Conservation (phyloP, 805 yeast species). For the Zygoascus ofunaensis region DNA sequence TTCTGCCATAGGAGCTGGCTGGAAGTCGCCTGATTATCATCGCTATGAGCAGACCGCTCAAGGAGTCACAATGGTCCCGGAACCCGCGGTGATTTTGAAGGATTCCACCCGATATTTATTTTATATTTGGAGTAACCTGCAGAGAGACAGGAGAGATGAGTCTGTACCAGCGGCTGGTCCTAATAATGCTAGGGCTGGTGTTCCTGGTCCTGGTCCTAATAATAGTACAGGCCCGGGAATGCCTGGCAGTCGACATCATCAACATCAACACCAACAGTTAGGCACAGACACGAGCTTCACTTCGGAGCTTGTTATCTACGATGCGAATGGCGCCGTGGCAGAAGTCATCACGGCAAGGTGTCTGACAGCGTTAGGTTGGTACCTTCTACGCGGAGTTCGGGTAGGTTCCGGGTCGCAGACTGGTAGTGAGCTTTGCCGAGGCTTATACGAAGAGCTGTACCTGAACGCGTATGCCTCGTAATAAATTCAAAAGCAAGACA, state of each 20-base stretch:
- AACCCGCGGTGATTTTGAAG: conserved; percentile 18
- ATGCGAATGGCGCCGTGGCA: neutral
- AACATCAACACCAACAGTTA: neutral
- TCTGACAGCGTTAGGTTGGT: neutral
- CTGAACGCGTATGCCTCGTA: too few relatives aligned
- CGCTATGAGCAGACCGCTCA: too few relatives aligned
- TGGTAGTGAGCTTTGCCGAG: neutral
- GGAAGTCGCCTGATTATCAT: too few relatives aligned
- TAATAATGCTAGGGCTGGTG: too few relatives aligned
- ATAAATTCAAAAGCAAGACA: too few relatives aligned
- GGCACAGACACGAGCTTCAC: too few relatives aligned
- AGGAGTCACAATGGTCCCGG: too few relatives aligned
- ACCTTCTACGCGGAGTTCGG: neutral
- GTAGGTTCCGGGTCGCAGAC: neutral
- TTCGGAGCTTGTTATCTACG: neutral
- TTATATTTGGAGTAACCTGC: conserved; percentile 12
- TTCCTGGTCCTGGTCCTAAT: too few relatives aligned
- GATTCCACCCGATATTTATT: conserved; percentile 20
- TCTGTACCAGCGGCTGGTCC: neutral
- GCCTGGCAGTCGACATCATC: too few relatives aligned
- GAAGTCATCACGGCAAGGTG: neutral
- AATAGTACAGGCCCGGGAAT: too few relatives aligned
- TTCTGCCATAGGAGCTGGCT: too few relatives aligned
- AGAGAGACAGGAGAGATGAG: neutral
- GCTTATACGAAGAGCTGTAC: neutral